phyloP scores from a whole-genome alignment of 1,284 basidiomycete species.

The Tilletia walkeri region DNA sequence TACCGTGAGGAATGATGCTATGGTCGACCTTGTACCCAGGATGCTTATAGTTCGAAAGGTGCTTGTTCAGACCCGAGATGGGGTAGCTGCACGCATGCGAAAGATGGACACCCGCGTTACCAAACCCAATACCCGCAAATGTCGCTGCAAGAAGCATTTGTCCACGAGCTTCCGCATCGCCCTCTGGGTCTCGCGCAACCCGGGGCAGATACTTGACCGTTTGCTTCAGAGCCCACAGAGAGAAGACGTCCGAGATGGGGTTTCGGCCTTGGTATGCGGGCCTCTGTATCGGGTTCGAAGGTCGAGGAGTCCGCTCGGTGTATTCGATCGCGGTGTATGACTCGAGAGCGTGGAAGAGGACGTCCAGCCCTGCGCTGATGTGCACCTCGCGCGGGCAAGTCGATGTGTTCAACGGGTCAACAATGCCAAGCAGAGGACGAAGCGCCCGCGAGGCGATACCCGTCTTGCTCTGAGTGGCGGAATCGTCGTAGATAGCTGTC shows the following conservation, averaged over 20 bases:
- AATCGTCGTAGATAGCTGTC: conserved; percentile 91
- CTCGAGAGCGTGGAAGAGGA: conserved; percentile 86
- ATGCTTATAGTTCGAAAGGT: conserved; percentile 63
- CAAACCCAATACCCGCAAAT: conserved; percentile 85
- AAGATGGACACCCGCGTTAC: conserved; percentile 75
- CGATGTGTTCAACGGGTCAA: conserved; percentile 80
- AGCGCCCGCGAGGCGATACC: conserved; percentile 89
- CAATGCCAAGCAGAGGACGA: conserved; percentile 83
- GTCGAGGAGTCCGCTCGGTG: conserved; percentile 81
- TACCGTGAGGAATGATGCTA: conserved; percentile 81
- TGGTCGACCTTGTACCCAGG: conserved; percentile 66
- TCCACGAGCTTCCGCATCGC: conserved; percentile 75
- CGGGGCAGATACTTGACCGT: conserved; percentile 87
- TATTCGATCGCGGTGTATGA: conserved; percentile 89
- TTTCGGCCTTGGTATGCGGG: conserved; percentile 94
- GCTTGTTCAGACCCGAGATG: conserved; percentile 78
- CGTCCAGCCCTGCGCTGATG: conserved; percentile 86
- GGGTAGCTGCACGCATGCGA: conserved; percentile 49
- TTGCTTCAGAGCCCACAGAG: conserved; percentile 86
- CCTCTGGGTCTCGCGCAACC: conserved; percentile 69
- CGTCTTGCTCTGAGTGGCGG: conserved; percentile 74
- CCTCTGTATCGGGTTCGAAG: conserved; percentile 80
- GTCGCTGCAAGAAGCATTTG: conserved; percentile 74
- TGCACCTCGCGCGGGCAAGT: conserved; percentile 72
- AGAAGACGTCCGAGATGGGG: conserved; percentile 91